Conservation (phyloP, 305 asterid genomes). For the Withania somnifera region DNA sequence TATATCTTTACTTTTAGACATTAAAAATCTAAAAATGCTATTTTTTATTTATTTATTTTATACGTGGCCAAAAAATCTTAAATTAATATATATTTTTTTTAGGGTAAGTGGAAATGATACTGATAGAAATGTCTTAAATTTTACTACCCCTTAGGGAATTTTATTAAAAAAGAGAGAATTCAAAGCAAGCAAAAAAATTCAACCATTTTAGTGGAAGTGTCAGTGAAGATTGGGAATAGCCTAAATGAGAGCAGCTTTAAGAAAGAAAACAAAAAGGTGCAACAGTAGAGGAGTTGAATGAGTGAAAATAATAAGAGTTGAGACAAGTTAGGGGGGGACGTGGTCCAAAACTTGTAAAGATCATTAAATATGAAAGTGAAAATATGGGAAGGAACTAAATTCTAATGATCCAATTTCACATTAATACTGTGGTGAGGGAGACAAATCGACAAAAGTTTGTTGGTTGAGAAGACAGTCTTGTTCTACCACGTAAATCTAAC, state of each 20-base stretch:
- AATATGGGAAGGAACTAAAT: not conserved
- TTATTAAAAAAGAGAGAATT: not conserved
- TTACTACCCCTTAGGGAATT: not conserved
- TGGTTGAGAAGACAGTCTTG: conserved; percentile 25
- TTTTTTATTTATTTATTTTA: too few species aligned
- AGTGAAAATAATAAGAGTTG: not conserved
- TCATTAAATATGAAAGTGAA: not conserved
- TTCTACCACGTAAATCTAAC: conserved; percentile 10
- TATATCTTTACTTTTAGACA: too few species aligned
- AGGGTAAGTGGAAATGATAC: not conserved
- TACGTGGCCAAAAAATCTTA: too few species aligned
- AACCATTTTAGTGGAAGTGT: not conserved
- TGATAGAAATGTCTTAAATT: not conserved
- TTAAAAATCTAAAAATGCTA: too few species aligned
- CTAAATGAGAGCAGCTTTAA: not conserved
- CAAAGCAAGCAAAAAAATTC: not conserved
- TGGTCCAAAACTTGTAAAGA: conserved; percentile 17
- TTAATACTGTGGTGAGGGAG: not conserved
- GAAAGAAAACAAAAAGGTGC: not conserved
- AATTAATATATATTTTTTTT: not conserved
- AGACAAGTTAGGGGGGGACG: not conserved
- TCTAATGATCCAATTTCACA: conserved; percentile 32
- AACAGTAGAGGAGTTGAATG: not conserved
- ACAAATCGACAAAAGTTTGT: conserved; percentile 26
- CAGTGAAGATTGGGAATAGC: not conserved